Conservation (phyloP, 2,329 filamentous ascomycete genomes). For the Dothistroma septosporum region DNA sequence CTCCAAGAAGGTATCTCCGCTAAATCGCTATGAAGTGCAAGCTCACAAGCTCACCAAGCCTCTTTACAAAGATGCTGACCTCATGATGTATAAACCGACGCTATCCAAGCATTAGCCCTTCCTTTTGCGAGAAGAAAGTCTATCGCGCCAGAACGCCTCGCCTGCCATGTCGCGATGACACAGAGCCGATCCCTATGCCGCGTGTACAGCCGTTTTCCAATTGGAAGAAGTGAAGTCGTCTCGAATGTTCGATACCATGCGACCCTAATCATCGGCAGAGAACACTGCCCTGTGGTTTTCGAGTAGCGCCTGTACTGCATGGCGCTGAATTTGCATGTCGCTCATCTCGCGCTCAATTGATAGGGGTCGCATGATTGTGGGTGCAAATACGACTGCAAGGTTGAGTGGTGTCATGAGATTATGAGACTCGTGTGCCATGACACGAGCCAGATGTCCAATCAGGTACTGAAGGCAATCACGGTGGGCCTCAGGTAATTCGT, state of each 20-base stretch:
- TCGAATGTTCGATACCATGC: neutral
- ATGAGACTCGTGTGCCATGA: constrained; percentile 75
- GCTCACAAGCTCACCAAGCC: neutral
- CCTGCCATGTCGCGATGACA: neutral
- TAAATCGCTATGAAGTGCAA: neutral
- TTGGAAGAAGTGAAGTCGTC: neutral
- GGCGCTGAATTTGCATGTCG: constrained; percentile 90
- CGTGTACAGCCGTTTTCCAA: neutral
- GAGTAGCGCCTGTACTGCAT: constrained; percentile 86
- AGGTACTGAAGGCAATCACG: constrained; percentile 88
- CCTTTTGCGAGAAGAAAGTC: neutral
- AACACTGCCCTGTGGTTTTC: constrained; percentile 86
- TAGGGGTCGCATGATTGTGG: constrained; percentile 90
- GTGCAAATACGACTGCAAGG: constrained; percentile 92
- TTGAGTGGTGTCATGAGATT: constrained; percentile 98
- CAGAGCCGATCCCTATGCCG: neutral
- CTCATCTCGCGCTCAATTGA: constrained; percentile 92
- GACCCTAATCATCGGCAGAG: constrained; percentile 15
- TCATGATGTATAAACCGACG: neutral
- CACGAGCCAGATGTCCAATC: constrained; percentile 85
- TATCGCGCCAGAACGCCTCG: neutral
- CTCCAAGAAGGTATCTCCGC: neutral
- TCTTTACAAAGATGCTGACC: neutral
- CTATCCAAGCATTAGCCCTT: neutral
- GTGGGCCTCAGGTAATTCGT: constrained; percentile 76